Base-by-base conservation (phyloP, 1,284 basidiomycete species). In the Trametes pubescens region DNA sequence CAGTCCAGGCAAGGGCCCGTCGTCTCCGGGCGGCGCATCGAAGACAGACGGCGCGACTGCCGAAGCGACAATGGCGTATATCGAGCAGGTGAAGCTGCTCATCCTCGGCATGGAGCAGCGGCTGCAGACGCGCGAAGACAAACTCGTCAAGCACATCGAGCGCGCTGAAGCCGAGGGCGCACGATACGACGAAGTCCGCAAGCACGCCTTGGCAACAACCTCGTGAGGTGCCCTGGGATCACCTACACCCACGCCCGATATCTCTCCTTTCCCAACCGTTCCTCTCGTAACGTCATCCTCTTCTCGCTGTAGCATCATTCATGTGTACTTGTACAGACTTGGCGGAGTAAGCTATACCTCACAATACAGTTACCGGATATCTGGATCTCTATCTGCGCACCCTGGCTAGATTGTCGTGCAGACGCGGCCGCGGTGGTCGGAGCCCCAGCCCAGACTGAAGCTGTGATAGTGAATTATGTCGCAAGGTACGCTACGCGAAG, bases 81-180 rank as follows among this genome's bases (percentile, higher is more conserved):
- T 92, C 44, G 90, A 93, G 66, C 87, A 91, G 67, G 81, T 92
- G 7, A 84, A 87, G 37, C 76, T 90, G 66, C 77, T 92, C 37
- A 83, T 93, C 18, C 79, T 92, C 16, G 91, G 91, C 0, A 92
- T 93, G 88, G 90, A 92, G 66, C 86, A 92, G 69, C 83, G 90
- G 53, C 78, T 92, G 66, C 84, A 90, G 65, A 76, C 75, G 29
- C 82, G 90, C 44, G 88, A 92, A 68, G 85, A 86, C 44, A 86
- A 86, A 71, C 76, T 93, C 32, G 69, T 76, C 13, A 86, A 89
- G 75, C 84, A 79, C 26, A 77, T 92, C 13, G 82, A 86, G 71
- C 81, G 80, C 29, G 90, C 90, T 2, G 88, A 91, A 71, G 75
- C 73, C 13, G 88, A 91, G 70, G 80, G 82, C 16, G 74, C 76